These are phyloP conservation scores for Xylaria venustula DNA, from an alignment of 495 filamentous ascomycete genomes.

Conservation along the genomic window DNA sequence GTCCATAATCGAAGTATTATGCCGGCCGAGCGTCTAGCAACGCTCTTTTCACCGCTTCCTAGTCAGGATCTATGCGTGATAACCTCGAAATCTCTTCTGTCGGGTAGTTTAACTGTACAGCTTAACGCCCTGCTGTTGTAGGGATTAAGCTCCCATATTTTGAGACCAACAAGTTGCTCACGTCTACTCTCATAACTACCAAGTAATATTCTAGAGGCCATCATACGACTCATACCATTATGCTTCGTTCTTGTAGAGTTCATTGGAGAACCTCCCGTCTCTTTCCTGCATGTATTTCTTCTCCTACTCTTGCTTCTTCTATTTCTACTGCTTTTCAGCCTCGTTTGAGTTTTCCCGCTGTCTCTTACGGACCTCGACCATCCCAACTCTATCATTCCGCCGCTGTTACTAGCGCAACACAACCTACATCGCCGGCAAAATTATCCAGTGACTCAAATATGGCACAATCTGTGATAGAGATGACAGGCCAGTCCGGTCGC, in stretches of 20 bases:
- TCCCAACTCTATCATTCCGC: neutral
- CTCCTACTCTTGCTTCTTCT: neutral
- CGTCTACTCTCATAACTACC: no score
- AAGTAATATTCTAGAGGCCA: neutral
- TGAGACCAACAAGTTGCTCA: no score
- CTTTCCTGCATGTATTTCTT: neutral
- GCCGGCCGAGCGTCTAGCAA: no score
- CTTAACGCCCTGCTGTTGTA: no score
- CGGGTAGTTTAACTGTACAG: no score
- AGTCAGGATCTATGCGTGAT: no score
- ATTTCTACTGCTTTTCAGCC: constrained; percentile 1
- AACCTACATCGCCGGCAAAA: neutral
- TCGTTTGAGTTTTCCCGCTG: neutral
- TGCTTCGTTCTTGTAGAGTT: neutral
- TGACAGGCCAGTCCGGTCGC: constrained; percentile 5
- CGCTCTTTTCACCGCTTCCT: no score
- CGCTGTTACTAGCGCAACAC: neutral
- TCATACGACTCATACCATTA: constrained; percentile 1
- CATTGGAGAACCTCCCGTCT: neutral
- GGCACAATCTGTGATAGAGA: neutral
- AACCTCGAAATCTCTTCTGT: no score
- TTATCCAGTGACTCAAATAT: neutral
- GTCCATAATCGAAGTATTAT: no score
- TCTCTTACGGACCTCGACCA: constrained; percentile 1
- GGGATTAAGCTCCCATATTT: no score